These are phyloP conservation scores for Gracilariopsis chorda DNA, from an alignment of 23 red algal genomes.

Conservation along the genomic window DNA sequence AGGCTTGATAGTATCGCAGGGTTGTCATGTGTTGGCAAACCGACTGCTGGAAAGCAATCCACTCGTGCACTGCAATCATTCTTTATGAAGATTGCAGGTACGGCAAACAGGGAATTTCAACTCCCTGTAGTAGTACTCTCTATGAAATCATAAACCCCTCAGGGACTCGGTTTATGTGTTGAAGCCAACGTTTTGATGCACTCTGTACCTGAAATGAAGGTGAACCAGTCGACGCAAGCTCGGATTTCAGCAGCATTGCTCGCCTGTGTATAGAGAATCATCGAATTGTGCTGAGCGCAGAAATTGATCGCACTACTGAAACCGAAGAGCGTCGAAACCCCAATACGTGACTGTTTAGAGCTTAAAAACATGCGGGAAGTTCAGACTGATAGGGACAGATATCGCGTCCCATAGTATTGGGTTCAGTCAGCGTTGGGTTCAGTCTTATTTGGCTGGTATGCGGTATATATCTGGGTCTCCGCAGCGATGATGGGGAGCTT, in stretches of 20 bases:
- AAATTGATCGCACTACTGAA: constrained; percentile 57
- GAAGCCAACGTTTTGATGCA: constrained; percentile 81
- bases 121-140: no score
- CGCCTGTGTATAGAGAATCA: constrained; percentile 65
- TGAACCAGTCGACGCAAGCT: constrained; percentile 79
- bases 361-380: constrained; percentile 69
- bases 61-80: no score
- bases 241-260: constrained; percentile 73
- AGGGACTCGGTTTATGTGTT: constrained; percentile 43
- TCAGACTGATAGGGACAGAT: constrained; percentile 33
- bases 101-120: no score
- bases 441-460: constrained; percentile 79
- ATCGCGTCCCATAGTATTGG: constrained; percentile 73
- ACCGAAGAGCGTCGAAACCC: background rate
- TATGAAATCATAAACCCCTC: background rate
- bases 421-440: no score
- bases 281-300: constrained; percentile 66
- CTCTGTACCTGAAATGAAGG: constrained; percentile 54
- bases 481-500: constrained; percentile 56
- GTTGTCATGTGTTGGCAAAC: no score
- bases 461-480: constrained; percentile 62
- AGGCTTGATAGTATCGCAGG: no score
- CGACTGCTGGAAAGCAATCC: no score
- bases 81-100: no score
- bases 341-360: constrained; percentile 49